These are phyloP conservation scores for Erodium maritimum DNA, from an alignment of 345 rosid genomes.

Conservation along the genomic window DNA sequence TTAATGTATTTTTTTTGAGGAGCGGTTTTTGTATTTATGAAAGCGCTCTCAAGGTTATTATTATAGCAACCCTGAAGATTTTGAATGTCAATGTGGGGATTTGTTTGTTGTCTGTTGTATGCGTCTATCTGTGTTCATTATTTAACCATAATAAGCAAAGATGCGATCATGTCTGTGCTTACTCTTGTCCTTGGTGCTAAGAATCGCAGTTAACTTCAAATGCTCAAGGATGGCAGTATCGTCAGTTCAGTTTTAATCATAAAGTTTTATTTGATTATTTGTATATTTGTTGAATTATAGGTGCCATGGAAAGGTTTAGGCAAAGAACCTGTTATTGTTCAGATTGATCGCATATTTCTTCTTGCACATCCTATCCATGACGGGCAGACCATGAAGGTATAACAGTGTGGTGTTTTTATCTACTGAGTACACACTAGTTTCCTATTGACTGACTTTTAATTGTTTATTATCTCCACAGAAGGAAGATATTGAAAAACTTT, in stretches of 20 bases:
- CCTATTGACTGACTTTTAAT: slow-evolving; percentile 3
- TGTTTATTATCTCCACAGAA: slow-evolving; percentile 29
- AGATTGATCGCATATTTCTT: slow-evolving; percentile 81
- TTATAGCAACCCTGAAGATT: too few relatives aligned
- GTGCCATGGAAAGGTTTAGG: slow-evolving; percentile 99
- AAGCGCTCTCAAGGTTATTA: too few relatives aligned
- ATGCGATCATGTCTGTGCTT: too few relatives aligned
- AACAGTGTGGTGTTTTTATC: slow-evolving; percentile 11
- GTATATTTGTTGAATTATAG: slow-evolving; percentile 20
- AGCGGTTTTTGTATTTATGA: too few relatives aligned
- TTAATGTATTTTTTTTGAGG: too few relatives aligned
- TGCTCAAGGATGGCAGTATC: too few relatives aligned
- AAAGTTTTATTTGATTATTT: background rate
- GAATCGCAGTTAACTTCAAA: too few relatives aligned
- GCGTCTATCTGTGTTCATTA: too few relatives aligned
- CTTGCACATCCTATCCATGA: slow-evolving; percentile 73
- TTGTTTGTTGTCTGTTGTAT: too few relatives aligned
- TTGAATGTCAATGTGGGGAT: too few relatives aligned
- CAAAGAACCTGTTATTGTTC: slow-evolving; percentile 91
- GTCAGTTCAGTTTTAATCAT: background rate
- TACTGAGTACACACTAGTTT: background rate
- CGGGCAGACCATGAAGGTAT: slow-evolving; percentile 51
- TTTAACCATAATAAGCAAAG: too few relatives aligned
- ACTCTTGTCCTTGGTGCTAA: too few relatives aligned
- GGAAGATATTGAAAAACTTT: slow-evolving; percentile 72